Base-by-base conservation (phyloP, 2,329 filamentous ascomycete species). In the Ophidiomyces ophidiicola region DNA sequence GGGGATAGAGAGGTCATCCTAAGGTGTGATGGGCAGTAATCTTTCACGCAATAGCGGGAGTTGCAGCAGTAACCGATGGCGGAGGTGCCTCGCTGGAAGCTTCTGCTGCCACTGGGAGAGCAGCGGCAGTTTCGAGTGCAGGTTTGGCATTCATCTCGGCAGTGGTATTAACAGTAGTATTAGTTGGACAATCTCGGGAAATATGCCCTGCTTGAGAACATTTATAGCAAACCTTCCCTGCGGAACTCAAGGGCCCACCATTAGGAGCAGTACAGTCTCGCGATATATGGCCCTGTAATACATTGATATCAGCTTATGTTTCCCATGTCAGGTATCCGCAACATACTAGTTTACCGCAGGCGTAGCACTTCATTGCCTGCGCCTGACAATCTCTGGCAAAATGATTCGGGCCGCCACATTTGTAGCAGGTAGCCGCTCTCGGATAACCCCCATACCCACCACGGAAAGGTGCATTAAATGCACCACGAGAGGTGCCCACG, bases 381-480 rank as follows among this genome's bases (percentile, higher is more conserved):
- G 90, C 87, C 71, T 96, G 90, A 72, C 90, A 98, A 58, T 98
- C 90, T 49, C 90, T 82, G 48, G 90, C 90, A 59, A 93, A 98
- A 68, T 98, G 90, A 72, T 98, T 98, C 44, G 90, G 90, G 23
- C 88, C 76, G 52, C 76, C 76, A 50, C 76, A 80, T 65, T 79
- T 79, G 68, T 79, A 79, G 68, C 76, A 80, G 42, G 71, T 48
- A 15, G 46, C 73, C 46, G 74, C 66, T 43, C 75, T 71, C 43
- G 64, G 59, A 44, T 63, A 65, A 39, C 60, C 61, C 53, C 71
- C 70, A 58, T 80, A 90, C 37, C 80, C 83, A 53, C 85, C 84
- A 48, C 86, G 81, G 59, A 70, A 73, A 43, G 67, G 66, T 47
- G 74, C 73, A 52, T 66, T 69, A 56, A 67, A 70, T 41, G 70